These are phyloP conservation scores for Oehlia diaphana DNA, from an alignment of 192 early-diverging fungal genomes.

Conservation along the genomic window DNA sequence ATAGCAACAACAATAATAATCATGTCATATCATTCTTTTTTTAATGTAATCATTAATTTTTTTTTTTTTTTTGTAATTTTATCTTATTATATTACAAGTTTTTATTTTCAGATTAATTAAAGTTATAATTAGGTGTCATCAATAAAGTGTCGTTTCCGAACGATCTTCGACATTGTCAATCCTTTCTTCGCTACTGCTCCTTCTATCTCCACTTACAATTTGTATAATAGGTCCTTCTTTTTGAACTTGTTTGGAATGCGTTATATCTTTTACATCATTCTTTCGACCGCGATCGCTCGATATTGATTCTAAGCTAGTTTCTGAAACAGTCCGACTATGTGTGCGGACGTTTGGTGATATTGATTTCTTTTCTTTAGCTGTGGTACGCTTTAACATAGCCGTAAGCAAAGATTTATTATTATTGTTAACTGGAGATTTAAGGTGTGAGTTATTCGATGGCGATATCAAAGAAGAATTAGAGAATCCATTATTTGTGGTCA, in stretches of 20 bases:
- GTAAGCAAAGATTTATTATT: slow-evolving; percentile 10
- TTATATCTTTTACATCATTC: not conserved
- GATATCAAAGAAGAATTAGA: not conserved
- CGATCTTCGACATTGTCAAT: not conserved
- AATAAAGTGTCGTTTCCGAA: not conserved
- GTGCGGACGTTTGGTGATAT: not conserved
- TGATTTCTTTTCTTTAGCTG: not conserved
- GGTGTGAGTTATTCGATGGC: not conserved
- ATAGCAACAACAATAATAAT: no score
- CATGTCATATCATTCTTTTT: no score
- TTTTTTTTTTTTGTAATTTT: no score
- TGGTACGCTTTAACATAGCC: slow-evolving; percentile 12
- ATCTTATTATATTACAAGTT: no score
- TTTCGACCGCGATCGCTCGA: not conserved
- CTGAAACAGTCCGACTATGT: not conserved
- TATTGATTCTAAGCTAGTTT: not conserved
- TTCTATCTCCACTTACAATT: not conserved
- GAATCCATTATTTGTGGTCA: not conserved
- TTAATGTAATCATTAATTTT: no score
- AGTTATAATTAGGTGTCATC: not conserved
- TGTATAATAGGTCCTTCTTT: not conserved
- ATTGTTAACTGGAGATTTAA: not conserved
- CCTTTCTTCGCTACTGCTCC: not conserved
- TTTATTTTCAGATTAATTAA: no score
- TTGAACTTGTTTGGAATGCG: not conserved